Conservation (phyloP, 495 filamentous ascomycete species). For the Aspergillus homomorphus region DNA sequence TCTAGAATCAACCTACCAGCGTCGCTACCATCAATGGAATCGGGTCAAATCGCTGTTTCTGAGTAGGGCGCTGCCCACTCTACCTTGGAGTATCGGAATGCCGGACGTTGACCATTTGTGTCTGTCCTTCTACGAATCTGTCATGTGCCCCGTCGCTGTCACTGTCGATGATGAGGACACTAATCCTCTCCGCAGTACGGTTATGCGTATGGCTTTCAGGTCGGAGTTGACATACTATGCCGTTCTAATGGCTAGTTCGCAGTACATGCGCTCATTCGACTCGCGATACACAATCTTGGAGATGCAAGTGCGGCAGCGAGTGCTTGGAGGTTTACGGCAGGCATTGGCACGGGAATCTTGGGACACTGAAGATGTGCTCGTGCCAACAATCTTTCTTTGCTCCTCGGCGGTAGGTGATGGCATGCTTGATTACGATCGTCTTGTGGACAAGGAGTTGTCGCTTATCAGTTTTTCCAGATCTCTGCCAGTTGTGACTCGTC, state of each 20-base stretch:
- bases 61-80: not conserved
- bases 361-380: slow-evolving; percentile 2
- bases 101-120: slow-evolving; percentile 6
- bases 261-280: slow-evolving; percentile 4
- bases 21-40: slow-evolving; percentile 2
- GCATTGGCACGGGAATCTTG: not conserved
- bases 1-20: not conserved
- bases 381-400: slow-evolving; percentile 7
- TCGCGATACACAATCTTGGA: not conserved
- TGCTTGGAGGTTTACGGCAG: slow-evolving; percentile 1
- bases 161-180: slow-evolving; percentile 4
- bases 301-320: slow-evolving; percentile 3
- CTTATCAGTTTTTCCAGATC: not conserved
- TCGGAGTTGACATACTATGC: slow-evolving; percentile 5
- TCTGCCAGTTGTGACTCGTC: slow-evolving; percentile 5
- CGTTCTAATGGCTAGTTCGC: slow-evolving; percentile 6
- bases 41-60: not conserved
- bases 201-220: slow-evolving; percentile 8
- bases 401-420: slow-evolving; percentile 5
- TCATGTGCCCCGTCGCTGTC: slow-evolving; percentile 3
- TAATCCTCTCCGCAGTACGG: slow-evolving; percentile 6
- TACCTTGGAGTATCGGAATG: slow-evolving; percentile 4
- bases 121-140: slow-evolving; percentile 2
- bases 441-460: not conserved
- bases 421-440: not conserved